Evolutionary conservation across 306 rosid species (phyloP), one percentile per base, ranked within the genome.

Genomic region (Medicago truncatula): DNA sequence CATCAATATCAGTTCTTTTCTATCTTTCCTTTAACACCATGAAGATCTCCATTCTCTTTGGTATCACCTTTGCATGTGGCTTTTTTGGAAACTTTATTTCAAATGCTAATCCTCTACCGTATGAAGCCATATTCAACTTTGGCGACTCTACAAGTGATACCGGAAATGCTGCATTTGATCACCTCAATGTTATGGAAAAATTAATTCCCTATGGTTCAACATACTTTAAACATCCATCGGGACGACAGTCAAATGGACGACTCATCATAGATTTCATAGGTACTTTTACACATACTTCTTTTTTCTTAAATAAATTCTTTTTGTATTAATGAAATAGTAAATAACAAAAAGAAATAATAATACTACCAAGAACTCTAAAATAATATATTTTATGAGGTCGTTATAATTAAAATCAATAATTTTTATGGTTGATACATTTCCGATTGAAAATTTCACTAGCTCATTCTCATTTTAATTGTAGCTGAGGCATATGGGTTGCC

Each of bases 401-500:
- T 4, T 20, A 1, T 7, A 56, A 10, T 60, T 25, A 28, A 60
- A 25, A 25, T 28, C 13, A 31, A 5, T 8, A 61, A 63, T 6
- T 13, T 4, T 39, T 39, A 8, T 7, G 2, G 2, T 3, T 38
- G 7, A 2, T 13, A 13, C n/a, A 44, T 67, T 43, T 40, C 1
- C 4, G 2, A 18, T 17, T 20, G 16, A n/a, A 13, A 28, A 12
- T 2, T 11, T 28, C 46, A 36, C 23, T 63, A 8, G 61, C 15
- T 44, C 15, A 9, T 6, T 13, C 20, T 62, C 38, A 75, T 49
- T 62, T 57, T 12, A 20, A 8, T 12, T 69, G 77, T 13, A 86
- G 92, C 90, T 46, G 86, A 84, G 81, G 85, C 87, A 77, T 82
- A 53, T 39, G 83, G 83, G 40, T 34, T 86, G 67, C 88, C 90